A percentile compares a stretch with the other conserved stretches of the same genome.
These are phyloP conservation scores for Rhynchosporium secalis DNA, from an alignment of 2,329 filamentous ascomycete genomes.

Conservation along the genomic window DNA sequence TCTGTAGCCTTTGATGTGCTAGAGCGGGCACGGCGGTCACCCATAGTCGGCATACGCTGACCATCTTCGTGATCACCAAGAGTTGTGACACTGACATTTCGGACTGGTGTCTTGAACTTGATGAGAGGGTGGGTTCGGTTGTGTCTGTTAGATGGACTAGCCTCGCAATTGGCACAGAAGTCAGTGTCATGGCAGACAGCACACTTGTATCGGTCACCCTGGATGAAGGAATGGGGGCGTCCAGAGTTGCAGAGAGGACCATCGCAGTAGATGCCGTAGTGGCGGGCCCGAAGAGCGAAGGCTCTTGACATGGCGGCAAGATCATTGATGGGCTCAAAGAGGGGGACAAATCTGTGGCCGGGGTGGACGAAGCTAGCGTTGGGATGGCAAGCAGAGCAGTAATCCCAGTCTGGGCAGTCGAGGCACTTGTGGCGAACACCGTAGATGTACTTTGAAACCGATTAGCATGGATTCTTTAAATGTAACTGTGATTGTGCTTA, in stretches of 20 bases:
- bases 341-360: conserved; percentile 81
- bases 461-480: neutral
- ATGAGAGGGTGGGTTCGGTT: conserved; percentile 96
- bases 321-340: conserved; percentile 70
- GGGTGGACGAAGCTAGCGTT: conserved; percentile 71
- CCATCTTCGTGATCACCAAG: conserved; percentile 73
- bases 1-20: conserved; percentile 52
- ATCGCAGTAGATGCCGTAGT: conserved; percentile 91
- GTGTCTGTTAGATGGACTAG: conserved; percentile 78
- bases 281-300: conserved; percentile 52
- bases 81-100: conserved; percentile 83
- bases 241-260: conserved; percentile 77
- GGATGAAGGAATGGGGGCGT: conserved; percentile 68
- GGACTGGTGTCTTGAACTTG: conserved; percentile 93
- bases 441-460: conserved; percentile 60
- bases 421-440: conserved; percentile 96
- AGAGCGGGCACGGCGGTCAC: conserved; percentile 55
- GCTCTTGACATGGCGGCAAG: conserved; percentile 45
- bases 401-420: conserved; percentile 97
- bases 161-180: conserved; percentile 93
- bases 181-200: conserved; percentile 93
- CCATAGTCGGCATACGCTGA: conserved; percentile 65
- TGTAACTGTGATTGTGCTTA: neutral
- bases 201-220: conserved; percentile 92
- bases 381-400: conserved; percentile 74